Conservation (phyloP, 306 rosid species). For the Pachyrhizus erosus region DNA sequence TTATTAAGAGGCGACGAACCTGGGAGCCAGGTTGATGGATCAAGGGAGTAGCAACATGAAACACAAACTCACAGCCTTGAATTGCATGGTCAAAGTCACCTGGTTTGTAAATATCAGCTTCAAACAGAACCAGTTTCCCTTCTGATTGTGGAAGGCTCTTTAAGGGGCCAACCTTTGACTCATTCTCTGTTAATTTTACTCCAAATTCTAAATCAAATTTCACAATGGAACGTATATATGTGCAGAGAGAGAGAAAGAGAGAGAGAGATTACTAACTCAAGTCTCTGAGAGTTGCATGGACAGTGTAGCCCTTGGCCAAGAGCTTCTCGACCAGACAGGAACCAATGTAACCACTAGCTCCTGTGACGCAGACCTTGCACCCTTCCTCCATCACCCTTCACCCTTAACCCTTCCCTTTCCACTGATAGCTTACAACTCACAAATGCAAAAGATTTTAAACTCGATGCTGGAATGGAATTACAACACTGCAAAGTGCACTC, state of each 20-base stretch:
- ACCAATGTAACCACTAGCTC: constrained; percentile 54
- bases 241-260: neutral
- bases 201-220: neutral
- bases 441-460: too few species aligned
- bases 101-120: constrained; percentile 57
- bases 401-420: too few species aligned
- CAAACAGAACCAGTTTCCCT: constrained; percentile 42
- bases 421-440: too few species aligned
- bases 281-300: constrained; percentile 66
- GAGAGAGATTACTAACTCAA: constrained; percentile 43
- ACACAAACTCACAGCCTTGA: constrained; percentile 55
- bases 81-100: constrained; percentile 42
- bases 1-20: neutral
- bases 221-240: neutral
- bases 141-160: constrained; percentile 49
- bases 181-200: constrained; percentile 43
- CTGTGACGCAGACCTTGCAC: constrained; percentile 58
- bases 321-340: constrained; percentile 51
- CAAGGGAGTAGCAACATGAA: constrained; percentile 58
- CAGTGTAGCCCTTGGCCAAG: constrained; percentile 49
- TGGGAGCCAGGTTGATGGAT: constrained; percentile 39
- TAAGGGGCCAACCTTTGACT: constrained; percentile 46
- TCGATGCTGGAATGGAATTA: too few species aligned
- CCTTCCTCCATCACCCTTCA: neutral
- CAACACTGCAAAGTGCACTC: too few species aligned